Base-by-base conservation (phyloP, 495 filamentous ascomycete species). In the Aspergillus haitiensis region DNA sequence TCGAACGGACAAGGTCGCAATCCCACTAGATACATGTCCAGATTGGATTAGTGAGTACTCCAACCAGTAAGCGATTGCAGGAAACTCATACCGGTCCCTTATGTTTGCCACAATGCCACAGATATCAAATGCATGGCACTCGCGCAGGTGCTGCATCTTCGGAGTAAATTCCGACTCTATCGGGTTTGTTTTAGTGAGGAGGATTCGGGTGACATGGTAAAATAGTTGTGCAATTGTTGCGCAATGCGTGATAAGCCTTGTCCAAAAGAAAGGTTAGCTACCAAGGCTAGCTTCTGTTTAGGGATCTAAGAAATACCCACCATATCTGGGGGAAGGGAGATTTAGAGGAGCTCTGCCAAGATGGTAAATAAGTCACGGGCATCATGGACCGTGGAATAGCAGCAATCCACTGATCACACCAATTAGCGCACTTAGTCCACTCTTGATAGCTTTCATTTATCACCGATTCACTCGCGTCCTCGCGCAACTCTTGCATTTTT, bases 311-410 rank as follows among this genome's bases (percentile, higher is more conserved):
- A 47, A 7, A 21, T 9, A 74, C 86, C 66, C 76, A 91, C 89
- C 91, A 97, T 46, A 97, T 84, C 63, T 93, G 86, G 9, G 94
- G 93, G 66, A 98, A 98, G 1, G 81, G 71, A 4, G 91, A 95
- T 59, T 87, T 86, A 6, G 80, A 78, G 33, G 75, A 78, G 3
- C 87, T 87, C 63, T 88, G 86, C 63, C 84, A 84, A 15, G 88
- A 81, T 55, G 87, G 81, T 6, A 93, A 70, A 69, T 89, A 88
- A 6, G 86, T 89, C 67, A 97, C 83, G 7, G 92, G 91, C 63
- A 88, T 86, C 92, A 98, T 96, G 5, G 89, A 91, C 21, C 88
- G 79, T 6, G 94, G 94, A 16, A 88, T 84, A 52, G 78, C 82
- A 32, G 83, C 82, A 50, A 87, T 86, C 94, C 94, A 98, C 15